Evolutionary conservation across 805 yeast genomes (phyloP), one percentile per base, ranked within the genome.

Genomic region (Metschnikowia baotianmanensis): DNA sequence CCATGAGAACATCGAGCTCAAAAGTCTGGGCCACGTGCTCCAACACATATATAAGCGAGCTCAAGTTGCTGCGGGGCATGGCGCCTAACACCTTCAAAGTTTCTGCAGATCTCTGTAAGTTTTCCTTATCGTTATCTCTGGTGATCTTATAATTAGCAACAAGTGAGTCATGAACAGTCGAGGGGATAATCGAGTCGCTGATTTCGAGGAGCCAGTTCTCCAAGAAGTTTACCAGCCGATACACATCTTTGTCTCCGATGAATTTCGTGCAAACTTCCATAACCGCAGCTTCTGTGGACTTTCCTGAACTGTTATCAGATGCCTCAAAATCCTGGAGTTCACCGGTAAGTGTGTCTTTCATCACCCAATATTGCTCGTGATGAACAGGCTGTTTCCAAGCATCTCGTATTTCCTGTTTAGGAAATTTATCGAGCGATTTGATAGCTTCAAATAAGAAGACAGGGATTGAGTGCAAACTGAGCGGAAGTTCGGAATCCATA

Each of bases 131-230:
- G 17, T 50, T 42, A 7, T 39, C 33, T 20, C 20, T 20, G 7
- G 41, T 37, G 29, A 36, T 31, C 28, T 42, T 38, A 42, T 58
- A 63, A 17, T 42, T 40, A 11, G 47, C 48, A 10, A 58, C 35
- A 19, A 66, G 45, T 12, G 65, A 46, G 28, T 69, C 75, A 46
- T 56, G 66, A 5, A 66, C 61, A 47, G 65, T 59, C 38, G 69
- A 68, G 0, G 74, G 75, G 11, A 70, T 67, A 18, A 69, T 45
- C 0, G 74, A 64, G 40, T 70, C 75, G 27, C 62, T 58, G 11
- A 62, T 58, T 42, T 70, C 74, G 6, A 70, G 51, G 18, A 69
- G 51, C 75, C 75, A 70, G 42, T 57, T 58, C 38, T 63, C 65
- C 22, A 65, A 28, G 38, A 67, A 69, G 38, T 63, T 66, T 5